Base-by-base conservation (phyloP, 768 basidiomycete genomes). In the Erythrobasidium yunnanense region DNA sequence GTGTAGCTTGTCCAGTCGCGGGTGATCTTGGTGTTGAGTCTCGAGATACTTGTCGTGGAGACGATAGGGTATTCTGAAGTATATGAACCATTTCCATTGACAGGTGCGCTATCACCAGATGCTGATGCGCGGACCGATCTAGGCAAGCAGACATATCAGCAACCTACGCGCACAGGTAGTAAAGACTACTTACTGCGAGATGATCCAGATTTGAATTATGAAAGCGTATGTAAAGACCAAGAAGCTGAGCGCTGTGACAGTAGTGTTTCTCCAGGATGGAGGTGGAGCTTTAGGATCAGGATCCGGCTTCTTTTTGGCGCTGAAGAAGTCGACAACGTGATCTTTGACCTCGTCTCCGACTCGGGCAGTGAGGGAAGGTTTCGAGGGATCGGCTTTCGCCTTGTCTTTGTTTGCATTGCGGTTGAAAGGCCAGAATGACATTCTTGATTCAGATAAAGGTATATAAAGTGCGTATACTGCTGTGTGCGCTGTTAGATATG, bases 151-250 rank as follows among this genome's bases (percentile, higher is more conserved):
- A 42, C 38, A n/a, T 42, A 42, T 42, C 38, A 42, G 38, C 38
- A 42, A 11, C 11, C 38, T 42, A 42, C 38, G 38, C n/a, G 11
- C 38, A n/a, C n/a, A n/a, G n/a, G n/a, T 42, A 42, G 38, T 42
- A 42, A 42, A 11, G 38, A 11, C n/a, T 42, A 11, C 38, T n/a
- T n/a, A 42, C 38, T 42, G 49, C 22, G 49, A 13, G 25, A 63
- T 51, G 49, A 63, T 33, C 60, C 60, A 63, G 47, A 63, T 51
- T 30, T 63, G 60, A 4, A 63, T 29, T 4, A 13, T 38, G 25
- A 51, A 51, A n/a, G 45, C 46, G 25, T 50, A 63, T 3, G 52
- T 3, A 29, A 63, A 51, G 8, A 63, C 38, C 18, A 63, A 4
- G 35, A 63, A 63, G 18, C 29, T 51, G 23, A 45, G 22, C 27